These are phyloP conservation scores for Epithemia pelagica DNA, from an alignment of 108 stramenopile species.

Conservation along the genomic window DNA sequence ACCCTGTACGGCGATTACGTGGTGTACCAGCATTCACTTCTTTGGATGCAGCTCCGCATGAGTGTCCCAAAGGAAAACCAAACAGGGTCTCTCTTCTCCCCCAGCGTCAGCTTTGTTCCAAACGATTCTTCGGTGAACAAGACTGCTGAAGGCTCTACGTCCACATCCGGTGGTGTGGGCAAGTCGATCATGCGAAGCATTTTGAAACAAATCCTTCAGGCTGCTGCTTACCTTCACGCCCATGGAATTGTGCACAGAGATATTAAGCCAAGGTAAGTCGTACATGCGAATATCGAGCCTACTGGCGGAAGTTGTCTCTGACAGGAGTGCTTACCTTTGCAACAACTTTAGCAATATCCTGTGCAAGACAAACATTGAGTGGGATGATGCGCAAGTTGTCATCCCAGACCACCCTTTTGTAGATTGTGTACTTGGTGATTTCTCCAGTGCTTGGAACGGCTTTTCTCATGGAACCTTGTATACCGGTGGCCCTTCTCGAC, in stretches of 20 bases:
- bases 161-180: conserved; percentile 15
- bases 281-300: no score
- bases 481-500: conserved; percentile 51
- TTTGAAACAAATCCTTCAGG: conserved; percentile 50
- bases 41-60: conserved; percentile 62
- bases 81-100: neutral
- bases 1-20: conserved; percentile 42
- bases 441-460: conserved; percentile 68
- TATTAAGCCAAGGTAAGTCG: conserved; percentile 54
- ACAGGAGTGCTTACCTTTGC: no score
- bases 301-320: no score
- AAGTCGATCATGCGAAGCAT: conserved; percentile 33
- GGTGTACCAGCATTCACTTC: conserved; percentile 61
- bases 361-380: conserved; percentile 37
- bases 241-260: conserved; percentile 74
- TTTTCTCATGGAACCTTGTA: conserved; percentile 53
- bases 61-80: neutral
- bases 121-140: neutral
- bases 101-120: neutral
- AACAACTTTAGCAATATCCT: conserved; percentile 61
- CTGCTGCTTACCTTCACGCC: conserved; percentile 57
- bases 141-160: neutral
- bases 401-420: conserved; percentile 3
- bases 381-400: conserved; percentile 16
- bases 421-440: conserved; percentile 64